These are phyloP conservation scores for Apium graveolens DNA, from an alignment of 129 eudicot genomes.

Conservation along the genomic window DNA sequence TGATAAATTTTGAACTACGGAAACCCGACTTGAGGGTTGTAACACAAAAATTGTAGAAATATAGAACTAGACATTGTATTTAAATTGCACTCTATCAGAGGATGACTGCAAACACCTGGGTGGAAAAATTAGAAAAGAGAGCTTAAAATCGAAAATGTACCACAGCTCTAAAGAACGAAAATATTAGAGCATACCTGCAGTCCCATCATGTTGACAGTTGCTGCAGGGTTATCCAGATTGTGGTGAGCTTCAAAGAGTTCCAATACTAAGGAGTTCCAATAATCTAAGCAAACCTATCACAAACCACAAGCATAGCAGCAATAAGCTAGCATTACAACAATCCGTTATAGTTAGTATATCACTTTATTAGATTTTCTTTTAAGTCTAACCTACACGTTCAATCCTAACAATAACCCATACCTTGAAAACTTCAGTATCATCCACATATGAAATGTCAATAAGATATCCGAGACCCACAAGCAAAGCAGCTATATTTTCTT, in stretches of 20 bases:
- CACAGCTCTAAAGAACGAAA: background rate
- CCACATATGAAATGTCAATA: constrained; percentile 88
- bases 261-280: constrained; percentile 80
- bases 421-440: constrained; percentile 98
- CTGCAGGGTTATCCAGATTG: constrained; percentile 72
- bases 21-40: background rate
- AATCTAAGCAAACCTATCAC: constrained; percentile 92
- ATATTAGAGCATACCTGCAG: constrained; percentile 44
- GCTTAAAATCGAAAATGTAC: no score
- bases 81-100: background rate
- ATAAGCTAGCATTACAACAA: background rate
- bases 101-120: background rate
- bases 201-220: constrained; percentile 84
- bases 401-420: constrained; percentile 22
- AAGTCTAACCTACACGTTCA: background rate
- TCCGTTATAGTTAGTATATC: background rate
- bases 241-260: constrained; percentile 93
- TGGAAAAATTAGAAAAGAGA: background rate
- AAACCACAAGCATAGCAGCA: background rate
- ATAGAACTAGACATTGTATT: background rate
- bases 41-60: background rate
- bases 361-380: background rate
- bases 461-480: constrained; percentile 78
- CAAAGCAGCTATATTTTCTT: constrained; percentile 63
- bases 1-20: no score